A percentile compares a stretch with the other conserved stretches of the same genome.
Evolutionary conservation across 495 filamentous ascomycete genomes (phyloP).

Genomic region (Pyrenopolyporus hunteri): DNA sequence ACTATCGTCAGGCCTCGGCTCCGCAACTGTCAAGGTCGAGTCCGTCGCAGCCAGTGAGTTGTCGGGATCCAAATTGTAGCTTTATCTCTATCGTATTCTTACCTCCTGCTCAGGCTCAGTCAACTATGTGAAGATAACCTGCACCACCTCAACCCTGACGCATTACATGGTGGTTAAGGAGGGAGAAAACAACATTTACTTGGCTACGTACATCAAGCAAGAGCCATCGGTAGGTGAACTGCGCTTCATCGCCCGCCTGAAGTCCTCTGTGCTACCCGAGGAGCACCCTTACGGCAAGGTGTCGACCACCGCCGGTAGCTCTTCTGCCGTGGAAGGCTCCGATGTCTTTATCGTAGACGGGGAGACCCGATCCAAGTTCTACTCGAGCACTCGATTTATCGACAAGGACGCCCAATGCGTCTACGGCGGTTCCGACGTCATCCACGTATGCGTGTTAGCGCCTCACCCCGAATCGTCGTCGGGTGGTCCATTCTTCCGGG

Average conservation of each 20-base stretch:
- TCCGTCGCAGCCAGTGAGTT: constrained; percentile 42
- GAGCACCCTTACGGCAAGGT: constrained; percentile 58
- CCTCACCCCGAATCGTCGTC: constrained; percentile 59
- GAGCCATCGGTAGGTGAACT: constrained; percentile 67
- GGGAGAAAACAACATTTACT: constrained; percentile 64
- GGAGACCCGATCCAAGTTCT: constrained; percentile 72
- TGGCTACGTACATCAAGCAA: constrained; percentile 67
- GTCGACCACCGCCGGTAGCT: constrained; percentile 58
- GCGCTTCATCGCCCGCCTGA: constrained; percentile 68
- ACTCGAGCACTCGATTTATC: constrained; percentile 69
- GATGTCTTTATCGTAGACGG: constrained; percentile 68
- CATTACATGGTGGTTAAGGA: constrained; percentile 68
- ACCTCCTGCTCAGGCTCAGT: constrained; percentile 35
- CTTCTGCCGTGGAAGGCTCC: constrained; percentile 62
- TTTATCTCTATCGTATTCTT: constrained; percentile 5
- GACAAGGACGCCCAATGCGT: constrained; percentile 69
- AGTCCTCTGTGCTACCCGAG: constrained; percentile 59
- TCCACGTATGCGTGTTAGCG: constrained; percentile 59
- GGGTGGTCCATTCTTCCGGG: constrained; percentile 66
- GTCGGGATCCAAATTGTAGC: background rate
- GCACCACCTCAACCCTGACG: constrained; percentile 62
- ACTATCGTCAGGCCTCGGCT: constrained; percentile 65
- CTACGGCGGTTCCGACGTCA: constrained; percentile 50
- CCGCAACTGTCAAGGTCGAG: constrained; percentile 61
- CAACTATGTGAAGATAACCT: constrained; percentile 67